Percentiles rank a stretch among this genome's conserved stretches.
Evolutionary conservation across 2,329 filamentous ascomycete genomes (phyloP).

Genomic region (Penicillium brasilianum): DNA sequence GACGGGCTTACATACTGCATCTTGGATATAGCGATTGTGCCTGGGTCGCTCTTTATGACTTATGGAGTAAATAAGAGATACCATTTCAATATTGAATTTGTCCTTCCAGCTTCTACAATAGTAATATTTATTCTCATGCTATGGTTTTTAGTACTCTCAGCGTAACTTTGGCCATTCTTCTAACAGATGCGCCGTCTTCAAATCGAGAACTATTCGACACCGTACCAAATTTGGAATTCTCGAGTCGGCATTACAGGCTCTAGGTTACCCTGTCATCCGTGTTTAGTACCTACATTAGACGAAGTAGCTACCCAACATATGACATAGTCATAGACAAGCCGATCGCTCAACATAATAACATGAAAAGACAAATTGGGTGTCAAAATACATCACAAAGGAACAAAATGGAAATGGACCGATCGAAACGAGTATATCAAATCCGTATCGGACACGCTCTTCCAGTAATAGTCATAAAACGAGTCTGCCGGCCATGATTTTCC

Average conservation of each 20-base stretch:
- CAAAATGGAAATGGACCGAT: not conserved
- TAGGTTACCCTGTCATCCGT: not conserved
- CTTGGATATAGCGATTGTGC: not conserved
- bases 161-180: not conserved
- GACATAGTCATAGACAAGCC: not conserved
- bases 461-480: not conserved
- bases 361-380: slow-evolving; percentile 12
- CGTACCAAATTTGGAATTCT: not conserved
- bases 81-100: not conserved
- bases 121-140: not conserved
- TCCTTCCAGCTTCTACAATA: not conserved
- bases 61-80: slow-evolving; percentile 1
- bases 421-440: not conserved
- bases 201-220: not conserved
- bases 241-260: too few relatives aligned
- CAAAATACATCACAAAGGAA: slow-evolving; percentile 13
- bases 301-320: not conserved
- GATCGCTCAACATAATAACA: slow-evolving; percentile 13
- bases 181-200: too few relatives aligned
- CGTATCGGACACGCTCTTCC: not conserved
- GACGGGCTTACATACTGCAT: not conserved
- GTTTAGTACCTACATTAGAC: too few relatives aligned
- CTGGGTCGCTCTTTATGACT: slow-evolving; percentile 1
- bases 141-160: not conserved
- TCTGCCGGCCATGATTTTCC: not conserved